Evolutionary conservation across 768 basidiomycete species (phyloP), one percentile per base, ranked within the genome.

Genomic region (Boletus eberwhitei): DNA sequence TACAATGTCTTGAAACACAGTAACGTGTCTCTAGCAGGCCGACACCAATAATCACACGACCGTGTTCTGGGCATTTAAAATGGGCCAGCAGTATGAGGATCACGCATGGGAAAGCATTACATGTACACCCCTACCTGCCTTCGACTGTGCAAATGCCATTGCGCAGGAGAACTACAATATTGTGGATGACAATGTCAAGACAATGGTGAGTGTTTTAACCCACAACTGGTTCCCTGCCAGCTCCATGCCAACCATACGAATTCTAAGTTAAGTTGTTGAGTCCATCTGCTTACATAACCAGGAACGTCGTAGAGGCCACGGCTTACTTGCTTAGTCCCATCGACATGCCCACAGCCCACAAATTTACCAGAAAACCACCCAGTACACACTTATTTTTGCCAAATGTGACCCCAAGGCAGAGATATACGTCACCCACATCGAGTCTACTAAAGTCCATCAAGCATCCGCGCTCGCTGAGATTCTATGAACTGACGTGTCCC

Each of bases 391-490:
- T 66, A n/a, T 70, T 49, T 40, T 70, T 8, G 44, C 58, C 1
- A 32, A 39, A 5, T 49, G 63, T 40, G 61, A 64, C 44, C 48
- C 61, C 7, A 60, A 47, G 36, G 53, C 39, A 43, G 70, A 70
- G 55, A 38, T 72, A 31, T 72, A 63, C 50, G 62, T 70, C 35
- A 72, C 68, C 24, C 69, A 70, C 21, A 45, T 68, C 31, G 64
- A 71, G 40, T 44, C 62, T 22, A 34, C 57, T 37, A 54, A 70
- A 59, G 69, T 72, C 55, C 50, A 68, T 57, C n/a, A 5, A 37
- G 1, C 38, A 13, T 34, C 36, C 7, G 1, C 19, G 8, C 16
- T 39, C 39, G 4, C 14, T 8, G 22, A 51, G 14, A 32, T 42
- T 35, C 31, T 31, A 5, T n/a, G 21, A n/a, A 31, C 39, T 66